Evolutionary conservation across 176 grass and related monocot species (phyloP).

Genomic region (Pharus latifolius): DNA sequence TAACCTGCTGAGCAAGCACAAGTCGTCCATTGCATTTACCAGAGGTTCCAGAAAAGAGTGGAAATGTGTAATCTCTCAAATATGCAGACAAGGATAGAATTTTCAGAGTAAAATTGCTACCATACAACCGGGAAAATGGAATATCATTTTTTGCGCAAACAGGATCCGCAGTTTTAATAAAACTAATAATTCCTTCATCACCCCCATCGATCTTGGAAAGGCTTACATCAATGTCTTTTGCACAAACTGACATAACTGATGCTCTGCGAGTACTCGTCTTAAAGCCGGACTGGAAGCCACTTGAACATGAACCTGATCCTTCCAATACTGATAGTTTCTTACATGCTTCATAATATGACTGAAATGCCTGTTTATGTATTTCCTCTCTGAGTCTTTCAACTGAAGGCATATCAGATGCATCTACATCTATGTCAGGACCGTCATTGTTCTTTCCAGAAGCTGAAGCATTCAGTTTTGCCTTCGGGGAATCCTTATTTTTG

Average conservation of each 20-base stretch:
- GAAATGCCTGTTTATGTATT: slow-evolving; percentile 65
- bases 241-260: slow-evolving; percentile 67
- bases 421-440: slow-evolving; percentile 34
- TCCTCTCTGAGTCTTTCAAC: slow-evolving; percentile 58
- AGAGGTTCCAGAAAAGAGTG: slow-evolving; percentile 68
- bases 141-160: slow-evolving; percentile 74
- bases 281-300: slow-evolving; percentile 89
- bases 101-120: slow-evolving; percentile 81
- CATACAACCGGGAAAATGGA: slow-evolving; percentile 90
- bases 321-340: slow-evolving; percentile 64
- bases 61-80: slow-evolving; percentile 84
- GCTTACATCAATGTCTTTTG: slow-evolving; percentile 81
- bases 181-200: slow-evolving; percentile 76
- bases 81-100: slow-evolving; percentile 50
- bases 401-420: slow-evolving; percentile 25
- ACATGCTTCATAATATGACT: slow-evolving; percentile 76
- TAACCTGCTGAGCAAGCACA: slow-evolving; percentile 95
- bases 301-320: slow-evolving; percentile 72
- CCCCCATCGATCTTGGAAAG: slow-evolving; percentile 79
- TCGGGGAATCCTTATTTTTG: slow-evolving; percentile 30
- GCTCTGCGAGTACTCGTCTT: slow-evolving; percentile 69
- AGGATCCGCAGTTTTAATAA: slow-evolving; percentile 62
- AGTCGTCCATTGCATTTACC: slow-evolving; percentile 88
- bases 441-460: slow-evolving; percentile 39
- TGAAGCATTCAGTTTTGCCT: slow-evolving; percentile 27